These are phyloP conservation scores for Elasticomyces elasticus DNA, from an alignment of 495 filamentous ascomycete genomes.

Conservation along the genomic window DNA sequence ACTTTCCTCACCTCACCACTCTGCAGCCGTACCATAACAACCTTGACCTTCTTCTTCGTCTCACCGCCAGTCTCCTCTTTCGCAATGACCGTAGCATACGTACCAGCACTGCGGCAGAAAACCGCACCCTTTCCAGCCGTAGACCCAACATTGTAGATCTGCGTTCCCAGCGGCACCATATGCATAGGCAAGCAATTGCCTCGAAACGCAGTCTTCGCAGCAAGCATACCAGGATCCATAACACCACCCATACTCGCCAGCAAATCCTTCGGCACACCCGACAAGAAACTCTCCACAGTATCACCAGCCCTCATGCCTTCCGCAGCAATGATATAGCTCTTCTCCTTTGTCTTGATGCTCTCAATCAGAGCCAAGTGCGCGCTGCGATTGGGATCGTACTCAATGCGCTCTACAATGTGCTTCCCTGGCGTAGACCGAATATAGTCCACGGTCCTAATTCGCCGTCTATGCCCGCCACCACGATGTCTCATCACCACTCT, in stretches of 20 bases:
- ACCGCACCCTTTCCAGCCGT: slow-evolving; percentile 62
- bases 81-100: slow-evolving; percentile 73
- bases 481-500: slow-evolving; percentile 78
- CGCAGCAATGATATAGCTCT: slow-evolving; percentile 84
- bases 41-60: slow-evolving; percentile 42
- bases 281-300: slow-evolving; percentile 76
- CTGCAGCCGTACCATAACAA: slow-evolving; percentile 72
- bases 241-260: slow-evolving; percentile 82
- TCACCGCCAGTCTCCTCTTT: slow-evolving; percentile 59
- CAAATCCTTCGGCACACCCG: slow-evolving; percentile 75
- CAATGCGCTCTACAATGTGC: slow-evolving; percentile 84
- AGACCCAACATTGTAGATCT: slow-evolving; percentile 84
- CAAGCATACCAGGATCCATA: slow-evolving; percentile 87
- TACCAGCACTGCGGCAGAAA: slow-evolving; percentile 88
- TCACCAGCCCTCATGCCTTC: slow-evolving; percentile 91
- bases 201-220: slow-evolving; percentile 84
- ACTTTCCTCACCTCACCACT: slow-evolving; percentile 86
- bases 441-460: slow-evolving; percentile 87
- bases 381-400: slow-evolving; percentile 86
- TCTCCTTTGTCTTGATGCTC: slow-evolving; percentile 52
- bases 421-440: slow-evolving; percentile 61
- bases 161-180: slow-evolving; percentile 84
- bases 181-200: slow-evolving; percentile 91
- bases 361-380: slow-evolving; percentile 86
- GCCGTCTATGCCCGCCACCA: slow-evolving; percentile 80